Conservation (phyloP, 2,329 filamentous ascomycete genomes). For the Emergomyces orientalis region DNA sequence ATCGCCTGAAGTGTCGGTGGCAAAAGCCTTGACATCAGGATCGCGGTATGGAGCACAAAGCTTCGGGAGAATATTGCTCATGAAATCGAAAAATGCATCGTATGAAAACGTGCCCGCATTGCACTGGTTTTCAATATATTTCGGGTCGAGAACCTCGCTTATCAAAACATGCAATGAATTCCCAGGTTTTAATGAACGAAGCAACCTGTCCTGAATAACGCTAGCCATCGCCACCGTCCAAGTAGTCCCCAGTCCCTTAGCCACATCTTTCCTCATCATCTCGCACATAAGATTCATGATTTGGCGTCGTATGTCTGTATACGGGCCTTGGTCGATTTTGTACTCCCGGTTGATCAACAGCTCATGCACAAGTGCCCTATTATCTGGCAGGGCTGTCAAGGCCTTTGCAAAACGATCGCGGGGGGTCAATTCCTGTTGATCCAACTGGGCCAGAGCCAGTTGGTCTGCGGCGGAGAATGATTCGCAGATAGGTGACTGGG, state of each 20-base stretch:
- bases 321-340: constrained; percentile 45
- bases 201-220: constrained; percentile 52
- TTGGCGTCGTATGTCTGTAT: constrained; percentile 44
- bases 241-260: constrained; percentile 44
- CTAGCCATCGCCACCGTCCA: constrained; percentile 61
- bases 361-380: constrained; percentile 54
- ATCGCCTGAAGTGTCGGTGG: constrained; percentile 43
- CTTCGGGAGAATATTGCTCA: constrained; percentile 53
- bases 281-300: constrained; percentile 52
- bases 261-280: constrained; percentile 50
- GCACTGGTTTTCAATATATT: constrained; percentile 49
- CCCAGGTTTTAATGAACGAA: constrained; percentile 50
- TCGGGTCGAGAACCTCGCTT: constrained; percentile 51
- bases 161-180: constrained; percentile 54
- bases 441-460: constrained; percentile 27
- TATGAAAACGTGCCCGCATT: constrained; percentile 54
- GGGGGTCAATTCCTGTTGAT: constrained; percentile 28
- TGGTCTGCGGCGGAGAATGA: constrained; percentile 29
- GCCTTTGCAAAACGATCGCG: constrained; percentile 42
- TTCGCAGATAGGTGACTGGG: constrained; percentile 33
- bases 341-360: constrained; percentile 56
- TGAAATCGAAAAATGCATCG: constrained; percentile 54
- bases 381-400: constrained; percentile 52
- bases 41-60: constrained; percentile 58
- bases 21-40: constrained; percentile 47